phyloP scores from a whole-genome alignment of 345 rosid species.

The Eucalyptus virginea region DNA sequence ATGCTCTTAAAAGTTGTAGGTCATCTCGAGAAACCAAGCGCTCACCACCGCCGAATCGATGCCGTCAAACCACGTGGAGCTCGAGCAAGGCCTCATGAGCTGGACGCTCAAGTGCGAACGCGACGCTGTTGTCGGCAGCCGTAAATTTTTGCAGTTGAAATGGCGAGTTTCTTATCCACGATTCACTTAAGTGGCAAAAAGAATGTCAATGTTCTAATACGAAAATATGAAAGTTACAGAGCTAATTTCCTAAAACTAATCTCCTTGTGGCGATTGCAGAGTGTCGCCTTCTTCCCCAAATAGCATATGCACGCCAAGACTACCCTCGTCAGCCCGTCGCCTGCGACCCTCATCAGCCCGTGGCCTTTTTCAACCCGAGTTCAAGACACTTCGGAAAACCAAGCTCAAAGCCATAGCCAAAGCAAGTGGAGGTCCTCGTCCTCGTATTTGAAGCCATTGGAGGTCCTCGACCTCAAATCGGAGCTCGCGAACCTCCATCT shows the following conservation, averaged over 20 bases:
- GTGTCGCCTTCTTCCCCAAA: not conserved
- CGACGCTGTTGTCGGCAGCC: not conserved
- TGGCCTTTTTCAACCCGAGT: not conserved
- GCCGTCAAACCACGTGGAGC: not conserved
- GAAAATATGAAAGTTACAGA: not conserved
- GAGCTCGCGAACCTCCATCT: not conserved
- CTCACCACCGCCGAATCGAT: not conserved
- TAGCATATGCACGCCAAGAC: not conserved
- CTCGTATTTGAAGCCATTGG: not conserved
- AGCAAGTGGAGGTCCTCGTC: not conserved
- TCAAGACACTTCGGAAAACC: not conserved
- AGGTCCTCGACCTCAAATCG: not conserved
- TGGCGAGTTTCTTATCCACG: not conserved
- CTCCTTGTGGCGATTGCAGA: not conserved
- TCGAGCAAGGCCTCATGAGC: not conserved
- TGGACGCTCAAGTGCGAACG: not conserved
- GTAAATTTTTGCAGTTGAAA: not conserved
- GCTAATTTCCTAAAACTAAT: not conserved
- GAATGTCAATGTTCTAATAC: not conserved
- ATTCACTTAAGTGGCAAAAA: not conserved
- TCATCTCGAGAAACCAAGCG: not conserved
- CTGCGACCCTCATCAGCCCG: not conserved
- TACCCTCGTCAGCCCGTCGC: not conserved
- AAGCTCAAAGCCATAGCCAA: not conserved
- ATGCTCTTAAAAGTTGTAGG: not conserved